Conservation (phyloP, 352 stramenopile species). For the Globisporangium lucens region DNA sequence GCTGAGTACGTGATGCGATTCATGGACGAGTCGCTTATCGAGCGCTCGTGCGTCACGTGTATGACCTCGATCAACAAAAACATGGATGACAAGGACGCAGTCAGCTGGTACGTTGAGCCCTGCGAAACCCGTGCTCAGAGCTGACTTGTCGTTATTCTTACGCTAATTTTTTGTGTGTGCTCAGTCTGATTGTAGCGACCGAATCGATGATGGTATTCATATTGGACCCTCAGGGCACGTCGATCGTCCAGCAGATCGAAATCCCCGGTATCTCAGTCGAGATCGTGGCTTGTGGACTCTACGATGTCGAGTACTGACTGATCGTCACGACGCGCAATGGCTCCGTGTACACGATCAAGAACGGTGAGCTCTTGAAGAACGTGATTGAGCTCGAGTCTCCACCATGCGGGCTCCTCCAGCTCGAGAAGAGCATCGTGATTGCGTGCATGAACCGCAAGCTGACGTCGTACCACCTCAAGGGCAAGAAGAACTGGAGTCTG, state of each 20-base stretch:
- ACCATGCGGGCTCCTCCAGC: slow-evolving; percentile 65
- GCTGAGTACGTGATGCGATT: slow-evolving; percentile 78
- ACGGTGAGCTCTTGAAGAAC: slow-evolving; percentile 81
- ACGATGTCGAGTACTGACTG: slow-evolving; percentile 86
- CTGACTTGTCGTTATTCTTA: neutral
- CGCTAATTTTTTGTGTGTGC: neutral
- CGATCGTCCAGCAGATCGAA: slow-evolving; percentile 66
- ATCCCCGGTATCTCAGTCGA: slow-evolving; percentile 73
- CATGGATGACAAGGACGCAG: slow-evolving; percentile 76
- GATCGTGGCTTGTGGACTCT: slow-evolving; percentile 61
- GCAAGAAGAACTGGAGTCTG: slow-evolving; percentile 90
- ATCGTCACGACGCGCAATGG: slow-evolving; percentile 85
- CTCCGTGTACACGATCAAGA: slow-evolving; percentile 90
- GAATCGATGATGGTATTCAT: slow-evolving; percentile 80
- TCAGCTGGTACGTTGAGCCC: slow-evolving; percentile 51
- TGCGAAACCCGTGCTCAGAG: neutral
- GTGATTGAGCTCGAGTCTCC: slow-evolving; percentile 87
- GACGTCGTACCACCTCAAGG: slow-evolving; percentile 88
- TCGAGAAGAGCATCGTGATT: slow-evolving; percentile 86
- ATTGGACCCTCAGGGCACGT: slow-evolving; percentile 69
- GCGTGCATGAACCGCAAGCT: slow-evolving; percentile 87
- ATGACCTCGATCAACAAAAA: slow-evolving; percentile 90
- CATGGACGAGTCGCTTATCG: slow-evolving; percentile 74
- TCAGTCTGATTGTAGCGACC: slow-evolving; percentile 82
- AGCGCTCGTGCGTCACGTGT: slow-evolving; percentile 77